phyloP scores from a whole-genome alignment of 495 filamentous ascomycete species.

The Aspergillus funiculosus region DNA sequence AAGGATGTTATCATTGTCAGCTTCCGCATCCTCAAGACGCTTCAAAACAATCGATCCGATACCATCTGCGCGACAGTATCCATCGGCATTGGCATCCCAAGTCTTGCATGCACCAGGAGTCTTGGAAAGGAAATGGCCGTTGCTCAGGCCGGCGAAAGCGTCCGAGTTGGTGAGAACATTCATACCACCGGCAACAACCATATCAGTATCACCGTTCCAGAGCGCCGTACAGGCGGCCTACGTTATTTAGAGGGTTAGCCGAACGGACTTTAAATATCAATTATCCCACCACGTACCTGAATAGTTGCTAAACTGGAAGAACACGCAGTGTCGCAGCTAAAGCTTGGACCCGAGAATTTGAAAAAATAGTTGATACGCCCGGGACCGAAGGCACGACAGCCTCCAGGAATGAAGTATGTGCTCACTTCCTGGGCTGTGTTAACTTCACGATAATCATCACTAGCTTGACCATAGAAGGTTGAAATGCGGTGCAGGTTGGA shows the following conservation, averaged over 20 bases:
- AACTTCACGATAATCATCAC: conserved; percentile 72
- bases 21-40: conserved; percentile 40
- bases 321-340: conserved; percentile 74
- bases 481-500: conserved; percentile 53
- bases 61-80: conserved; percentile 59
- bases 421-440: conserved; percentile 68
- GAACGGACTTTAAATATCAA: too few relatives aligned
- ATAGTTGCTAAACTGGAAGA: conserved; percentile 66
- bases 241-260: too few relatives aligned
- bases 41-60: conserved; percentile 43
- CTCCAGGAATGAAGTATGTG: conserved; percentile 74
- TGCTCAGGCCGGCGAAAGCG: conserved; percentile 61
- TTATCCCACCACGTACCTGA: conserved; percentile 42
- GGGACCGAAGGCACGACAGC: conserved; percentile 62
- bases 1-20: conserved; percentile 43
- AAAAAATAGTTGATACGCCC: conserved; percentile 51
- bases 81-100: conserved; percentile 63
- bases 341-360: conserved; percentile 66
- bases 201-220: conserved; percentile 62
- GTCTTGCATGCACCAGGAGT: conserved; percentile 59
- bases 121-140: conserved; percentile 66
- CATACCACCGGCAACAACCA: conserved; percentile 65
- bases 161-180: conserved; percentile 66
- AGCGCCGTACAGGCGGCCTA: conserved; percentile 56
- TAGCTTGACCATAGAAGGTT: conserved; percentile 72